Base-by-base conservation (phyloP, 1,139 yeast genomes). In the Sugiyamaella castrensis region DNA sequence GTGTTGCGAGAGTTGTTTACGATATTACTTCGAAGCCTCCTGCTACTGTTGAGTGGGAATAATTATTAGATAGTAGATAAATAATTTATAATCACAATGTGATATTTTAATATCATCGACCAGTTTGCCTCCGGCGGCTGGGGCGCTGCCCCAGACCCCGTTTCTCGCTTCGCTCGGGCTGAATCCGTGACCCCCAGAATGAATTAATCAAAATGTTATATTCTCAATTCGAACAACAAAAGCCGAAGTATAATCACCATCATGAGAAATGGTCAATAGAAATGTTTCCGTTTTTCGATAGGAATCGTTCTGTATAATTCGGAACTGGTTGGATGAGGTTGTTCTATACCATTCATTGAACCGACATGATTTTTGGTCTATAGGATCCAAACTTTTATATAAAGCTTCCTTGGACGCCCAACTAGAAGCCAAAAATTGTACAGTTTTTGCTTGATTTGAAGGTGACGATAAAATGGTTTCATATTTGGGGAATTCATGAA, bases 21-120 rank as follows among this genome's bases (percentile, higher is more conserved):
- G 99, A 92, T 71, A 91, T 94, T 70, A 92, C 98, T 56, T 89
- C 97, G 55, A 92, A 92, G 76, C 98, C 98, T 53, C 98, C 98
- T 57, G 98, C 98, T 54, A 94, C 98, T 54, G 98, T 92, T 61
- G 98, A 92, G 73, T 92, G 98, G 98, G 98, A 92, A 76, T 92
- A 84, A 65, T 56, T 13, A 26, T 12, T n/a, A 31, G 26, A 13
- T 24, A 26, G 2, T 50, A 13, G n/a, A 35, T 31, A 28, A 16
- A 33, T n/a, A 24, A 35, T 47, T 26, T 42, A 42, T 42, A 42
- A 34, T 35, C 29, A 34, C 19, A 4, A 24, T 31, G 19, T 32
- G n/a, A 24, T 31, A 31, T 32, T 32, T 16, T 40, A 31, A 40
- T 40, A 32, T 32, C n/a, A 32, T 13, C 16, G 29, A 32, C 37